Evolutionary conservation across 345 rosid species (phyloP), one percentile per base, ranked within the genome.

Genomic region (Draba incana): DNA sequence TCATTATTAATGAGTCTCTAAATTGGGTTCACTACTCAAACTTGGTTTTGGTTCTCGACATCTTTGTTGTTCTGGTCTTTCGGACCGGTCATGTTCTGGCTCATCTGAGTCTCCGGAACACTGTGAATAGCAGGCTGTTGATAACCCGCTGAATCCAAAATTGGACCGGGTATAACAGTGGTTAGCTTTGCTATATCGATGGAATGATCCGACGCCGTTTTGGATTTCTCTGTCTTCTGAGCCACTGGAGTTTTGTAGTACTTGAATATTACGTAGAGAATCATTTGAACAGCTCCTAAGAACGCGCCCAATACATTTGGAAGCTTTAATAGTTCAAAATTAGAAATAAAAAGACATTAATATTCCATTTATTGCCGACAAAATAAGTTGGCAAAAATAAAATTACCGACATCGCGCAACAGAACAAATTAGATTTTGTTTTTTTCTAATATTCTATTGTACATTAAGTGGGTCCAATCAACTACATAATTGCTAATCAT

Each of bases 211-310:
- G 76, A 10, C 42, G 70, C 61, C 0, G 77, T 62, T 62, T 49
- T 75, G 0, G 49, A 6, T 45, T 70, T 64, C 15, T 64, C 75
- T 8, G 72, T 65, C 38, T 57, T 57, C 55, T 70, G 28, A 49
- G 14, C 64, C 38, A 61, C 69, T 3, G 76, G 80, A 30, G 75
- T 50, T 57, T 69, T 75, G 69, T 75, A 65, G 30, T 78, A 76
- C 73, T 69, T 83, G 59, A 75, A 85, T 3, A 83, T 43, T 37
- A 75, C 20, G 60, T 85, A 85, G n/a, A 85, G 59, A 20, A 78
- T 53, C 89, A 85, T 85, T 63, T 85, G 89, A 48, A 78, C 68
- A 20, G 81, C 38, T 24, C 89, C 89, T 13, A 85, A 76, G 30
- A 70, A 14, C 16, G 81, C 70, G 1, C 89, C 89, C 45, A 85